Percentiles rank a stretch among this genome's conserved stretches.
These are phyloP conservation scores for Cruciata laevipes DNA, from an alignment of 257 asterid species.

Conservation along the genomic window DNA sequence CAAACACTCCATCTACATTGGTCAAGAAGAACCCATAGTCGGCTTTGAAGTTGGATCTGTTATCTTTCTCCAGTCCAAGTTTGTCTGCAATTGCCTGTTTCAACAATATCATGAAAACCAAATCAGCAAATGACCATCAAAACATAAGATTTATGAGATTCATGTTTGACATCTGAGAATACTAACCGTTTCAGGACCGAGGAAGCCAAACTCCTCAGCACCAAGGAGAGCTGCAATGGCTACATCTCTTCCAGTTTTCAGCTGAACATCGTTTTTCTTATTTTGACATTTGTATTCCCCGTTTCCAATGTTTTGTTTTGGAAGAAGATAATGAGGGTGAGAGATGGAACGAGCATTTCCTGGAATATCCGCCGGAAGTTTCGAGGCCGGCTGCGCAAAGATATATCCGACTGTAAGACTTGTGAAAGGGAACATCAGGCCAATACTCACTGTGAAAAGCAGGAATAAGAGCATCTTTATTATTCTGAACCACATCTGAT, in stretches of 20 bases:
- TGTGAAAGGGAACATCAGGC: conserved; percentile 50
- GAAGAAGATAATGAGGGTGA: too few species aligned
- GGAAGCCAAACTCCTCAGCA: conserved; percentile 99
- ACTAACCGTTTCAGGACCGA: conserved; percentile 96
- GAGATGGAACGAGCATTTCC: too few species aligned
- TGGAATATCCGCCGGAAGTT: too few species aligned
- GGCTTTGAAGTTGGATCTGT: conserved; percentile 82
- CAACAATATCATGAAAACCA: not conserved
- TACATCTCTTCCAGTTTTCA: conserved; percentile 96
- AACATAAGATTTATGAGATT: too few species aligned
- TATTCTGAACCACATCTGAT: conserved; percentile 89
- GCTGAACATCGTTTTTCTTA: conserved; percentile 97
- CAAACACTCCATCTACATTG: conserved; percentile 77
- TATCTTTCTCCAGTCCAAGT: conserved; percentile 75
- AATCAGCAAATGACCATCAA: too few species aligned
- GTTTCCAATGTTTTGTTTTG: too few species aligned
- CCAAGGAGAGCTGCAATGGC: conserved; percentile 98
- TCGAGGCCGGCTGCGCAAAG: conserved; percentile 62
- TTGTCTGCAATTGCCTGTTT: conserved; percentile 62
- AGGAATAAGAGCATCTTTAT: conserved; percentile 66
- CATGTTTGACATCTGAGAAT: conserved; percentile 4
- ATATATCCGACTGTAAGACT: conserved; percentile 67
- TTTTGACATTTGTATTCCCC: too few species aligned
- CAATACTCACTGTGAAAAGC: conserved; percentile 42
- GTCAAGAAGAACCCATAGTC: conserved; percentile 85